Base-by-base conservation (phyloP, 345 rosid genomes). In the Boechera divaricarpa region DNA sequence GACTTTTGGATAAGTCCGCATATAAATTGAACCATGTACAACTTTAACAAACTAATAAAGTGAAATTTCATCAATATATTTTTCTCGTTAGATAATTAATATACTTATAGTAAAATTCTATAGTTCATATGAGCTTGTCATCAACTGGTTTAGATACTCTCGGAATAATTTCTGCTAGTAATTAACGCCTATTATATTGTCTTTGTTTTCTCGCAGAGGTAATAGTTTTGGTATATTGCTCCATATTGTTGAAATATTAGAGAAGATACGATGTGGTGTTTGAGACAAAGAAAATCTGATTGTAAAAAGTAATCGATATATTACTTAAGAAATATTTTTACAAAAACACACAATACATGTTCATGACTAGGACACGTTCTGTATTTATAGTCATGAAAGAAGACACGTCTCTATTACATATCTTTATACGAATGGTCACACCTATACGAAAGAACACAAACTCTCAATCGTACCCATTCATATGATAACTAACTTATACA, bases 1-100 rank as follows among this genome's bases (percentile, higher is more conserved):
- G 42, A 58, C 63, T 58, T 58, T 58, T 58, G 44, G 28, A 33
- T 16, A 7, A 16, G 10, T 49, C 10, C 10, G 9, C 54, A 49
- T 49, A 26, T 63, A 42, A 21, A 61, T 16, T 12, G 54, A 69
- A 69, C 39, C 53, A 55, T 69, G 4, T 38, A 53, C 26, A 35
- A 36, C 36, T 15, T 55, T 44, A n/a, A 21, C 16, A 48, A 33
- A 67, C 47, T 35, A 6, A 28, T 31, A 53, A 62, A 7, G 2
- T 29, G 48, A 41, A 41, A 38, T 61, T 61, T 29, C 18, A 6
- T 5, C 12, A 6, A 5, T 26, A 62, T 41, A 36, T 12, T 2
- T 26, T 13, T 56, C 36, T 13, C 38, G 10, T 6, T 8, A 55
- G 2, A 55, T 55, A 29, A 5, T 29, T 55, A 29, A 5, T 29